Base-by-base conservation (phyloP, 148 eudicot species). In the Camellia japonica region DNA sequence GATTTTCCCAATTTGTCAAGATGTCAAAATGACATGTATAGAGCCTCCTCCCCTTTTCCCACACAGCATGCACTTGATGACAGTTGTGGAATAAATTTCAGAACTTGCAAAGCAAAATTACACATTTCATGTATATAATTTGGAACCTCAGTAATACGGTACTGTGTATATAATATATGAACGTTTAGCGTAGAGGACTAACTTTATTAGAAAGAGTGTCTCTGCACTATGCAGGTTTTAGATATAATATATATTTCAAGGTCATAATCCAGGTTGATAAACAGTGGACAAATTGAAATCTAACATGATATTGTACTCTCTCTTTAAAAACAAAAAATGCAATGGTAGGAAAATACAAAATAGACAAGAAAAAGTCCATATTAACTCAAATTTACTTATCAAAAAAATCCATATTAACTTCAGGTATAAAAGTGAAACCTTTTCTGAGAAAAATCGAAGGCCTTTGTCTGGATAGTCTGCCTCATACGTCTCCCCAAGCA, bases 401-500 rank as follows among this genome's bases (percentile, higher is more conserved):
- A 15, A 3, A 30, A 13, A 30, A 0, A 38, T 20, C 60, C n/a
- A 3, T 11, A 51, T 12, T 38, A 72, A 72, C 30, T 72, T 52
- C 60, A 72, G 2, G 47, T 5, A 41, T 56, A 73, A 56, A 73
- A 73, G 49, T 7, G 42, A 64, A 64, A 84, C 86, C 86, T 84
- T 84, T 69, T 84, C 86, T 16, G 83, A 64, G 18, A 84, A 76
- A 66, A 84, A 84, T 8, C 83, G 83, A 41, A 84, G 82, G 16
- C 83, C 86, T 76, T 80, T 84, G 66, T 84, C 86, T 42, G 86
- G 86, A 83, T 80, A 86, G 49, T 83, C 88, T 70, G 88, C 86
- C 76, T 86, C 88, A 56, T 80, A 86, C 23, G 88, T 86, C 80
- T 86, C 88, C 56, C 88, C 88, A 73, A 86, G 71, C 74, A 86